Base-by-base conservation (phyloP, 495 filamentous ascomycete species). In the Chlorociboria aeruginascens region DNA sequence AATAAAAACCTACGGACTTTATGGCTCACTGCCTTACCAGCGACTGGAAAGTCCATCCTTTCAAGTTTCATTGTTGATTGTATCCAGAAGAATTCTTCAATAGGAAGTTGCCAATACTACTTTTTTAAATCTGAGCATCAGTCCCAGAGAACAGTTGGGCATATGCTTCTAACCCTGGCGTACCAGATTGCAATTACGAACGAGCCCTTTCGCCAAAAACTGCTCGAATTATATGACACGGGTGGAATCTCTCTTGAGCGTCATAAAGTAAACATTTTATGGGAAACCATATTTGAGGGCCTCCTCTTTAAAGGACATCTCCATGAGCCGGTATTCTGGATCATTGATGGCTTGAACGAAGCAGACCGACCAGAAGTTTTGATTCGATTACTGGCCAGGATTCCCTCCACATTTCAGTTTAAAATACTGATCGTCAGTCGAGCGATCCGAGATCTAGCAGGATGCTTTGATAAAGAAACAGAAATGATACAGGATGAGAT, bases 341-440 rank as follows among this genome's bases (percentile, higher is more conserved):
- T 68, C 7, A 60, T 68, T 31, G 65, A 68, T 42, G 65, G 59
- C 0, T 13, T 68, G 0, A 64, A 68, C 32, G 65, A 68, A 17
- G 54, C 61, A 0, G 57, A 68, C 16, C 42, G 48, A 10, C 55
- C 59, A 0, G 32, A 25, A 17, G 14, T 43, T 9, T 40, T 63
- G 8, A 12, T 61, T 32, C 56, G 49, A 33, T 32, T 59, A 34
- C 28, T 52, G 28, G 37, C 38, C 7, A 12, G 49, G 13, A 16
- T 58, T 2, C 44, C 32, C 17, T 43, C 20, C 8, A 33, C 39
- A 3, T 41, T 42, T 1, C 11, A 17, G 1, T 28, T 64, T 13
- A 53, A 48, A 10, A 34, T 66, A 20, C 11, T 62, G 7, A 12
- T 62, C 3, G 32, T 61, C 0, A 52, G 60, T 3, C 52, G 60